These are phyloP conservation scores for Delonix regia DNA, from an alignment of 306 rosid species.

Conservation along the genomic window DNA sequence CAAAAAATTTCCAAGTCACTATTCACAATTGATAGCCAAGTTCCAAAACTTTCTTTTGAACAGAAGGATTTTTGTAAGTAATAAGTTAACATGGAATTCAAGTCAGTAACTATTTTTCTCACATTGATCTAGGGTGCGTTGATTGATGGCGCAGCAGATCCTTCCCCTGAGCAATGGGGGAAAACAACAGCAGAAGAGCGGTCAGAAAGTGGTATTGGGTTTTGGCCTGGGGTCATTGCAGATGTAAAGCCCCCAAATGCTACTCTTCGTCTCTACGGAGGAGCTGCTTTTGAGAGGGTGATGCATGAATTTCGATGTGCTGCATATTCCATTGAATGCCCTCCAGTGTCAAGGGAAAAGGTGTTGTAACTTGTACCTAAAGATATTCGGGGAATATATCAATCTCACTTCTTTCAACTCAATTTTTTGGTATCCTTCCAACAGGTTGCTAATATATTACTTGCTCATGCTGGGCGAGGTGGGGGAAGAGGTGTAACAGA, in stretches of 20 bases:
- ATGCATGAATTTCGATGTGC: slow-evolving; percentile 96
- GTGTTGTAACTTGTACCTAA: slow-evolving; percentile 38
- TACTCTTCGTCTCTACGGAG: slow-evolving; percentile 89
- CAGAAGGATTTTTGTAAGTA: background rate
- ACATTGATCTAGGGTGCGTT: slow-evolving; percentile 64
- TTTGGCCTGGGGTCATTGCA: slow-evolving; percentile 86
- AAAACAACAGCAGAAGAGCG: slow-evolving; percentile 85
- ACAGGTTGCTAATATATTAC: slow-evolving; percentile 97
- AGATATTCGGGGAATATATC: background rate
- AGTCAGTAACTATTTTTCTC: slow-evolving; percentile 23
- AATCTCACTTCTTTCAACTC: slow-evolving; percentile 22
- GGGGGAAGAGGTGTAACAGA: slow-evolving; percentile 85
- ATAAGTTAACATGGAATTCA: background rate
- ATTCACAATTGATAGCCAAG: background rate
- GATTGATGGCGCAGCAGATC: slow-evolving; percentile 98
- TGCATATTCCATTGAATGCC: slow-evolving; percentile 94
- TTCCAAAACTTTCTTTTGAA: background rate
- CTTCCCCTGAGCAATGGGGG: slow-evolving; percentile 99
- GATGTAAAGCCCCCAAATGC: slow-evolving; percentile 86
- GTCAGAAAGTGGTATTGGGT: slow-evolving; percentile 77
- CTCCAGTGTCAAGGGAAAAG: slow-evolving; percentile 95
- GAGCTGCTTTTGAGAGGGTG: slow-evolving; percentile 98
- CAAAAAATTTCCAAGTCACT: background rate
- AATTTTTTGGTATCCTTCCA: slow-evolving; percentile 30
- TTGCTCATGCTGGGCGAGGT: slow-evolving; percentile 92